Evolutionary conservation across 805 yeast species (phyloP).

Genomic region (Kazachstania kunashirensis): DNA sequence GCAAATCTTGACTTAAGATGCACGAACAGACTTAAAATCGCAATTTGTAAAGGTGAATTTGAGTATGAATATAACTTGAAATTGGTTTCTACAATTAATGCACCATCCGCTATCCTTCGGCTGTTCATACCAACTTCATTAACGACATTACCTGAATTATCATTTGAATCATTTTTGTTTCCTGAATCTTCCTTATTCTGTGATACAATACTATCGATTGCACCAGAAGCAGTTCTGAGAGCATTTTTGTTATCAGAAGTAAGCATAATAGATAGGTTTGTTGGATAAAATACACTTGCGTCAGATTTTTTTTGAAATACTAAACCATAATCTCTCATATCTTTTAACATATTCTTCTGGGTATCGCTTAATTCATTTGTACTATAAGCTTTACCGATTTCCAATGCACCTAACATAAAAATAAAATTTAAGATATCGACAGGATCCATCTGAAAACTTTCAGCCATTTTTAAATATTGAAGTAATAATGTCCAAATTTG

Average conservation of each 20-base stretch:
- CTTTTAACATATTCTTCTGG: constrained; percentile 78
- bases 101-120: constrained; percentile 38
- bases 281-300: constrained; percentile 71
- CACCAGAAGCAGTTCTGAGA: constrained; percentile 57
- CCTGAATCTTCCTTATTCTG: constrained; percentile 16
- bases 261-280: constrained; percentile 78
- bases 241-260: constrained; percentile 74
- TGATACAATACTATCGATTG: constrained; percentile 57
- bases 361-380: constrained; percentile 63
- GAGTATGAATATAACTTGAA: constrained; percentile 90
- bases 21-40: constrained; percentile 80
- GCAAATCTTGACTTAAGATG: constrained; percentile 76
- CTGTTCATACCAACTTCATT: constrained; percentile 19
- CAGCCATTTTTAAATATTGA: constrained; percentile 80
- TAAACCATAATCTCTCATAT: constrained; percentile 82
- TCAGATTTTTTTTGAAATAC: constrained; percentile 59
- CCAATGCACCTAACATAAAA: constrained; percentile 86
- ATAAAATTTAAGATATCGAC: constrained; percentile 92
- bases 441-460: constrained; percentile 81
- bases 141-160: constrained; percentile 21
- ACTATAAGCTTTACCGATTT: constrained; percentile 79
- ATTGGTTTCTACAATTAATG: constrained; percentile 85
- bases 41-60: constrained; percentile 88
- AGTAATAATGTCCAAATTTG: constrained; percentile 89
- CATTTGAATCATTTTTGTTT: constrained; percentile 8